Conservation (phyloP, 176 grass and related monocot genomes). For the Paspalum notatum region DNA sequence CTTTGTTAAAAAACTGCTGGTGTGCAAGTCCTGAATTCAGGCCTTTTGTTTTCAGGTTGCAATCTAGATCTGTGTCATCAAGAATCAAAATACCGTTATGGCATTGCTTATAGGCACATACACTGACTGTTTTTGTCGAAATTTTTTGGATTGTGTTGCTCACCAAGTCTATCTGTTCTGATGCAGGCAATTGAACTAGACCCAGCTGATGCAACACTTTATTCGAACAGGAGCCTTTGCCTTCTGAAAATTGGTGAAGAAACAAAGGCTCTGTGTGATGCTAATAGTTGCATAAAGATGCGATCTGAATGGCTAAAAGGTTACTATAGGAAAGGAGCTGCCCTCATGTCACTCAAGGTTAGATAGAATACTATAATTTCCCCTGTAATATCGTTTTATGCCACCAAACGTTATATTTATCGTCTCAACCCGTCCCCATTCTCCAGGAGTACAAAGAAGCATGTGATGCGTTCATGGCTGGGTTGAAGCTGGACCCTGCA, state of each 20-base stretch:
- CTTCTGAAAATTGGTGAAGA: conserved; percentile 7
- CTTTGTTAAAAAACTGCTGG: not conserved
- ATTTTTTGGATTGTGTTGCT: not conserved
- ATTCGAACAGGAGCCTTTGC: conserved; percentile 44
- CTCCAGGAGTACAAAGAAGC: conserved; percentile 30
- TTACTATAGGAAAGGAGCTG: conserved; percentile 40
- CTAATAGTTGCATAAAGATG: conserved; percentile 8
- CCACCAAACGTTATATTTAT: not conserved
- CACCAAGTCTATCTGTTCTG: not conserved
- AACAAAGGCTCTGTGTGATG: conserved; percentile 32
- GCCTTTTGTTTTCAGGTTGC: conserved; percentile 11
- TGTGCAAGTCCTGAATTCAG: not conserved
- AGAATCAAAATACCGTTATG: not conserved
- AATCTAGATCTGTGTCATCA: not conserved
- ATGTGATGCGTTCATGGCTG: conserved; percentile 20
- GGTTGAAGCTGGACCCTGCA: conserved; percentile 11
- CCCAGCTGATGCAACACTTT: conserved; percentile 27
- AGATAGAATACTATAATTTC: not conserved
- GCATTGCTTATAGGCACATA: not conserved
- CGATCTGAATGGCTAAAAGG: conserved; percentile 39
- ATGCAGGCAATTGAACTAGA: conserved; percentile 37
- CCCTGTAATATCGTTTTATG: not conserved
- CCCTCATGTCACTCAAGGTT: conserved; percentile 38
- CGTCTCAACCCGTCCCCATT: not conserved
- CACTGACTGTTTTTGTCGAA: not conserved